Base-by-base conservation (phyloP, 2,329 filamentous ascomycete species). In the Diplocarpon mali region DNA sequence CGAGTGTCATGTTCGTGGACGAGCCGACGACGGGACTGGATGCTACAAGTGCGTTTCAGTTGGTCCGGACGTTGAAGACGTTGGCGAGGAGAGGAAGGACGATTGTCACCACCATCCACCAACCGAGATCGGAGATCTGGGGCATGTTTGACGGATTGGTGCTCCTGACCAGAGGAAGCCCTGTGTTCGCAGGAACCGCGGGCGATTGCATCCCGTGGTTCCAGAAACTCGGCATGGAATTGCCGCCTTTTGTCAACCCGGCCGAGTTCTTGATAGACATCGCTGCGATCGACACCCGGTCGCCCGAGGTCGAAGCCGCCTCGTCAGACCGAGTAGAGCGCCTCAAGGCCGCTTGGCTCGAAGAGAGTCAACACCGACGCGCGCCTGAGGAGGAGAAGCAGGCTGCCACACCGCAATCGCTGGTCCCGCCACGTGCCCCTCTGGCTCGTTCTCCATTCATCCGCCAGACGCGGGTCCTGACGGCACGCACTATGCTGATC, bases 101-200 rank as follows among this genome's bases (percentile, higher is more conserved):
- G 0, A 70, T 88, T 44, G 73, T 88, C 12, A 80, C 79, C 0
- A 86, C 82, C 0, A 84, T 89, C 30, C 84, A 89, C 59, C 81
- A 86, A 50, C 84, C 84, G 15, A 71, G 84, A 15, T 86, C 82
- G 0, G 84, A 88, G 59, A 88, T 89, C 12, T 89, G 83, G 83
- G 72, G 76, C 28, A 69, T 87, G 13, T 85, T 89, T 56, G 83
- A 88, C 60, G 77, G 78, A 47, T 68, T 88, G 7, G 68, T 87
- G 9, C 69, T 89, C 11, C 61, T 89, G 2, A 78, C 81, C 1
- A 73, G 70, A 53, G 84, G 84, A 0, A 74, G 72, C 29, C 76
- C 80, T 0, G 73, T 87, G 0, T 89, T 82, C 55, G 80, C 78
- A 16, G 84, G 83, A 0, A 64, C 67, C 1, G 69, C 72, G 20